Percentiles rank a stretch among this genome's conserved stretches.
Conservation (phyloP, 768 basidiomycete genomes). For the Pseudohyphozyma bogoriensis region DNA sequence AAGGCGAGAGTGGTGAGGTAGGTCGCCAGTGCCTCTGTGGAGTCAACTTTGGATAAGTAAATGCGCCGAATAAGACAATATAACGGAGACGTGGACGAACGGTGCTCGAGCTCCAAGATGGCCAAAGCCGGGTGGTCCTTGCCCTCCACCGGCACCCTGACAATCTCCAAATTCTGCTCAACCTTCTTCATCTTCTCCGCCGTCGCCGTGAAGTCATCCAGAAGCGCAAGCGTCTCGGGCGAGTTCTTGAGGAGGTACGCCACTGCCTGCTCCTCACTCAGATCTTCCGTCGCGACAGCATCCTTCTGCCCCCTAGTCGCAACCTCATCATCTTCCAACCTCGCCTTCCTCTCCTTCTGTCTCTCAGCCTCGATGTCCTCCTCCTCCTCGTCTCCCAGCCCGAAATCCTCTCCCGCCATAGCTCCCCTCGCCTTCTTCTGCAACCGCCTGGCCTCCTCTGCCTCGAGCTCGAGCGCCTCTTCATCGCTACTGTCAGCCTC, state of each 20-base stretch:
- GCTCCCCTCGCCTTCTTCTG: conserved; percentile 22
- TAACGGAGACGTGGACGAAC: conserved; percentile 47
- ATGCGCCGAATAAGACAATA: not conserved
- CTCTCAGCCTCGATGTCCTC: not conserved
- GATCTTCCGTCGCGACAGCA: conserved; percentile 1
- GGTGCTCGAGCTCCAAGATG: conserved; percentile 76
- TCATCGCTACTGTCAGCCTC: conserved; percentile 28
- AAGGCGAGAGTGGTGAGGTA: conserved; percentile 85
- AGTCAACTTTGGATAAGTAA: not conserved
- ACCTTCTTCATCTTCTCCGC: conserved; percentile 21
- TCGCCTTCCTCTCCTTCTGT: not conserved
- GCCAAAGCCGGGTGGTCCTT: conserved; percentile 55
- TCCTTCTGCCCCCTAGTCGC: not conserved
- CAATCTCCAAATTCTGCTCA: conserved; percentile 15
- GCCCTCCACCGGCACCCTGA: conserved; percentile 40
- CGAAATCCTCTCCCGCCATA: conserved; percentile 22
- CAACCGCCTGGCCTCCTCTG: conserved; percentile 28
- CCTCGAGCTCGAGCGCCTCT: conserved; percentile 29
- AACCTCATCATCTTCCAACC: not conserved
- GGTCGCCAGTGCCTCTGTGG: conserved; percentile 74
- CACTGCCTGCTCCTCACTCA: conserved; percentile 27
- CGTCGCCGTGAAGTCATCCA: conserved; percentile 30
- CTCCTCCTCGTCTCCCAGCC: conserved; percentile 9
- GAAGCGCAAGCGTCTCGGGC: conserved; percentile 31
- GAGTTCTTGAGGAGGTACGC: conserved; percentile 26